A percentile compares a stretch with the other conserved stretches of the same genome.
These are phyloP conservation scores for Solanum aculeatissimum DNA, from an alignment of 305 asterid genomes.

Conservation along the genomic window DNA sequence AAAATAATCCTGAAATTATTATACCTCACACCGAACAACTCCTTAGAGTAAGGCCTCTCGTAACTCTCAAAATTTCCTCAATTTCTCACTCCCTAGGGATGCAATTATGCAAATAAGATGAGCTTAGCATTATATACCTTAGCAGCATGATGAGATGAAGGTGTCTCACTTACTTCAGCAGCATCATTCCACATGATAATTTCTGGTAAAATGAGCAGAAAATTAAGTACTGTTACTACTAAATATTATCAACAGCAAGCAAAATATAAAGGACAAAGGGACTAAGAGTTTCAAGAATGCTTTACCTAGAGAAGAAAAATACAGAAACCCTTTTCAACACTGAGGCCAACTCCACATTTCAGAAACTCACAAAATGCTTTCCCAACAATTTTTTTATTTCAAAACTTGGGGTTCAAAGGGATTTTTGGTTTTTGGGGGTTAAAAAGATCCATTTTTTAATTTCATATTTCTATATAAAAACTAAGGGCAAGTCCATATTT, in stretches of 20 bases:
- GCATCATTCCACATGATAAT: not conserved
- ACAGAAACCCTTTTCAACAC: not conserved
- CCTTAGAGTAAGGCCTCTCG: not conserved
- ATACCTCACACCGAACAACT: no score
- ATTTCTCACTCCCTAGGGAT: not conserved
- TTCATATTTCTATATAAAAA: not conserved
- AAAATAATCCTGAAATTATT: no score
- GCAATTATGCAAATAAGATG: not conserved
- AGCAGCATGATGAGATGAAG: not conserved
- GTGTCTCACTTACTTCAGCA: not conserved
- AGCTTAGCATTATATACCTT: not conserved
- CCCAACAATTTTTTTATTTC: not conserved
- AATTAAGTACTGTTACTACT: not conserved
- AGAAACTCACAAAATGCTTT: not conserved
- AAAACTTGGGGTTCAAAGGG: not conserved
- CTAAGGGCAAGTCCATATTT: not conserved
- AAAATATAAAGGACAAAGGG: not conserved
- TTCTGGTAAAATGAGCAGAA: not conserved
- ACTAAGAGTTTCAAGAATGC: not conserved
- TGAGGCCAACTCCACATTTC: not conserved
- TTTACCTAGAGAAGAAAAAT: not conserved
- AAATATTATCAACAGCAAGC: not conserved
- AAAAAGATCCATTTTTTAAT: not conserved
- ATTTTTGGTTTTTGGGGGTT: not conserved
- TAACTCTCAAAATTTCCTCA: not conserved